phyloP scores from a whole-genome alignment of 2,329 filamentous ascomycete genomes.

The Penicillium brasilianum region DNA sequence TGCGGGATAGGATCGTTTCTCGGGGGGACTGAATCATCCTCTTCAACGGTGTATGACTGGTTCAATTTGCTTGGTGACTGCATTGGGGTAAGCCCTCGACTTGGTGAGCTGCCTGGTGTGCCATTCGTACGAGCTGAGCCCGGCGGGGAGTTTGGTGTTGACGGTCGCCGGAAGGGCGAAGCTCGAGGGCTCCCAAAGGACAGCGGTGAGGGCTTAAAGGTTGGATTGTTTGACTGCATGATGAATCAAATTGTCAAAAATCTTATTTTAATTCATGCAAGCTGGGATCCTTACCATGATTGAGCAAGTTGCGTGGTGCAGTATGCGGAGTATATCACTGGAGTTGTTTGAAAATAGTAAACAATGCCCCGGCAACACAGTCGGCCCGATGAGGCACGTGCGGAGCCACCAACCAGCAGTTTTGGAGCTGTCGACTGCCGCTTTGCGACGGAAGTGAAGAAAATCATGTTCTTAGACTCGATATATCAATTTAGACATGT shows the following conservation, averaged over 20 bases:
- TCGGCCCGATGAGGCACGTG: constrained; percentile 30
- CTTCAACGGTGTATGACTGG: constrained; percentile 51
- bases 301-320: background rate
- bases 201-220: constrained; percentile 73
- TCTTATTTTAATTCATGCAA: background rate
- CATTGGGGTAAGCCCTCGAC: constrained; percentile 48
- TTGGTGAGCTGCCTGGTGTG: constrained; percentile 55
- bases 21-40: constrained; percentile 43
- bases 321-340: constrained; percentile 7
- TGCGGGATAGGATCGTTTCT: constrained; percentile 39
- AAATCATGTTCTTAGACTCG: background rate
- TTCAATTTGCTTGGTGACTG: constrained; percentile 55
- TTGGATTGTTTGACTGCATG: constrained; percentile 56
- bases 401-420: constrained; percentile 2
- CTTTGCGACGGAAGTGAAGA: background rate
- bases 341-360: constrained; percentile 20
- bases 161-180: constrained; percentile 71
- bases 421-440: constrained; percentile 11
- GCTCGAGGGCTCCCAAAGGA: constrained; percentile 73
- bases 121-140: constrained; percentile 48
- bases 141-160: constrained; percentile 66
- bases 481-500: constrained; percentile 7
- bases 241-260: background rate
- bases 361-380: constrained; percentile 34
- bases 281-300: constrained; percentile 29